Percentiles rank a stretch among this genome's conserved stretches.
These are phyloP conservation scores for Hypoxylon cercidicola DNA, from an alignment of 495 filamentous ascomycete genomes.

Conservation along the genomic window DNA sequence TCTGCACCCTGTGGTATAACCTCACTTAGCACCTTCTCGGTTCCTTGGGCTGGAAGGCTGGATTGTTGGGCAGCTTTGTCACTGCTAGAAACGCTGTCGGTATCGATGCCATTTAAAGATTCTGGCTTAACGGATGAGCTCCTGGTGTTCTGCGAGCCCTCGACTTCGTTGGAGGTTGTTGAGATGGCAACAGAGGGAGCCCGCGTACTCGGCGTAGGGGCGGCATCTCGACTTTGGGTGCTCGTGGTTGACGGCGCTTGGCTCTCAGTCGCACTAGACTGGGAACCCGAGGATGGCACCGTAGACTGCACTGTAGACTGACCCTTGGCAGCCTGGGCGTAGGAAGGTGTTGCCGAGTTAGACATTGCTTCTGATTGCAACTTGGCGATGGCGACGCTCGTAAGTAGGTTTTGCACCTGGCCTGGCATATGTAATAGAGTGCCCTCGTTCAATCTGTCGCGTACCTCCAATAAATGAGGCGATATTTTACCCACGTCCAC, in stretches of 20 bases:
- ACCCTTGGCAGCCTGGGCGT: slow-evolving; percentile 94
- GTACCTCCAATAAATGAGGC: slow-evolving; percentile 42
- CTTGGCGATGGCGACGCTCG: slow-evolving; percentile 35
- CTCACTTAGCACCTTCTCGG: slow-evolving; percentile 44
- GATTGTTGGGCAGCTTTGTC: slow-evolving; percentile 30
- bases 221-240: slow-evolving; percentile 75
- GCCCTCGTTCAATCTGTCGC: slow-evolving; percentile 36
- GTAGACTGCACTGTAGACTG: slow-evolving; percentile 50
- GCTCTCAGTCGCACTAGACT: slow-evolving; percentile 74
- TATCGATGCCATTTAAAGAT: slow-evolving; percentile 28
- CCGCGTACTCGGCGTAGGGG: slow-evolving; percentile 53
- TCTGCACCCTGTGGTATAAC: slow-evolving; percentile 33
- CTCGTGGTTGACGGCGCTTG: slow-evolving; percentile 72
- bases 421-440: slow-evolving; percentile 26
- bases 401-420: slow-evolving; percentile 25
- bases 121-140: slow-evolving; percentile 47
- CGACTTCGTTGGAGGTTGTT: slow-evolving; percentile 69
- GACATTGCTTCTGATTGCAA: slow-evolving; percentile 49
- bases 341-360: slow-evolving; percentile 74
- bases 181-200: slow-evolving; percentile 57
- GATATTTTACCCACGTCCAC: slow-evolving; percentile 42
- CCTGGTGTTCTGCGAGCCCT: slow-evolving; percentile 44
- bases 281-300: slow-evolving; percentile 50
- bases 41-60: slow-evolving; percentile 21
- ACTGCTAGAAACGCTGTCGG: slow-evolving; percentile 23